Conservation (phyloP, 2,329 filamentous ascomycete species). For the Aspergillus bombycis region DNA sequence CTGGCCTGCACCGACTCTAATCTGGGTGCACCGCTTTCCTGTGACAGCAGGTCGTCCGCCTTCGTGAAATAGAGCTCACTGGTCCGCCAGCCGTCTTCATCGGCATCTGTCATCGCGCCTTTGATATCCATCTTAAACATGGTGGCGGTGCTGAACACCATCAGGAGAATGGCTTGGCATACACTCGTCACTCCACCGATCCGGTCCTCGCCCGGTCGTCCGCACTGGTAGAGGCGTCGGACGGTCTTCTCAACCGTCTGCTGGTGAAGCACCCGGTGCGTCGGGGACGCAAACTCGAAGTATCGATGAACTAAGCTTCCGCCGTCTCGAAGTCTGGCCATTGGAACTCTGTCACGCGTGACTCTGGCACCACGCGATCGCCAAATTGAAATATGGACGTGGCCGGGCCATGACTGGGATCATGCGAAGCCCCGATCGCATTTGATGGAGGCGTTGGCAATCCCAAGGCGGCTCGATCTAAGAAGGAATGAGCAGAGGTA, state of each 20-base stretch:
- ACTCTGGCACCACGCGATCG: constrained; percentile 19
- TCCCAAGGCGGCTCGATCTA: constrained; percentile 23
- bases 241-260: constrained; percentile 23
- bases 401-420: background rate
- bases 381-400: constrained; percentile 27
- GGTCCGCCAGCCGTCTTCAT: constrained; percentile 18
- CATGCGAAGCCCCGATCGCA: constrained; percentile 1
- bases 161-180: constrained; percentile 20
- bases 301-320: constrained; percentile 23
- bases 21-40: constrained; percentile 22
- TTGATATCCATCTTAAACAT: constrained; percentile 20
- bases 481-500: constrained; percentile 29
- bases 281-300: constrained; percentile 30
- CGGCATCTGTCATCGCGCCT: constrained; percentile 19
- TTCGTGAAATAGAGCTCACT: constrained; percentile 26
- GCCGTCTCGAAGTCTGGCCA: constrained; percentile 22
- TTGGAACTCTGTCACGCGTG: constrained; percentile 16
- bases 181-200: constrained; percentile 5
- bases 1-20: constrained; percentile 1
- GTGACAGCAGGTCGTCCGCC: constrained; percentile 22
- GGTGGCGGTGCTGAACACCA: constrained; percentile 24
- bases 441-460: constrained; percentile 18
- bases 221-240: constrained; percentile 15
- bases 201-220: background rate
- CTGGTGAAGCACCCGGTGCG: constrained; percentile 27